Conservation (phyloP, 306 rosid genomes). For the Carpinus viminea region DNA sequence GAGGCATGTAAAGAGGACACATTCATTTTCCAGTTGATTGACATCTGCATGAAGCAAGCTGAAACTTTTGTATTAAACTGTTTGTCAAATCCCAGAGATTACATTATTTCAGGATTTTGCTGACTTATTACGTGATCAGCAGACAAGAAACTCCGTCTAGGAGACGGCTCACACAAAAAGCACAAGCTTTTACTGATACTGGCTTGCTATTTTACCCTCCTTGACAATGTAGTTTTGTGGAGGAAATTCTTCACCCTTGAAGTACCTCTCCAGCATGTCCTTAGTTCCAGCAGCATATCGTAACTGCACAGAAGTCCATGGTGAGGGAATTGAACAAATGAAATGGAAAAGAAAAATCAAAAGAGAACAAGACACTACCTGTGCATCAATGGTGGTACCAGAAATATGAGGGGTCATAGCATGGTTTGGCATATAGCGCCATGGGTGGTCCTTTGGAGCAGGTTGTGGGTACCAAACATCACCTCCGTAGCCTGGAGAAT, state of each 20-base stretch:
- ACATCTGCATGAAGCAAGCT: not conserved
- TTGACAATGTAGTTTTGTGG: slow-evolving; percentile 91
- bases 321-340: slow-evolving; percentile 5
- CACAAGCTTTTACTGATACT: slow-evolving; percentile 54
- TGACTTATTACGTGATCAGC: slow-evolving; percentile 17
- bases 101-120: slow-evolving; percentile 10
- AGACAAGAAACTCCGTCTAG: slow-evolving; percentile 18
- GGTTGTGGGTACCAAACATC: slow-evolving; percentile 98
- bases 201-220: slow-evolving; percentile 86
- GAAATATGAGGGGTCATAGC: slow-evolving; percentile 99
- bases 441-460: slow-evolving; percentile 98
- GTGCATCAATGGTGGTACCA: slow-evolving; percentile 96
- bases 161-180: not conserved
- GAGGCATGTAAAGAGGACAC: not conserved
- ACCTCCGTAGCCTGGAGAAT: slow-evolving; percentile 77
- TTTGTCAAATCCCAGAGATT: not conserved
- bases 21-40: not conserved
- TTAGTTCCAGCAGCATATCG: slow-evolving; percentile 93
- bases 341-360: not conserved
- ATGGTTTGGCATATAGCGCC: slow-evolving; percentile 99
- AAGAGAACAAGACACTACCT: slow-evolving; percentile 47
- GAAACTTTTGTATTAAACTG: not conserved
- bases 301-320: slow-evolving; percentile 45
- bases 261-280: slow-evolving; percentile 92
- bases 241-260: slow-evolving; percentile 90